Conservation (phyloP, 164 flowering plant species). For the Macadamia tetraphylla region DNA sequence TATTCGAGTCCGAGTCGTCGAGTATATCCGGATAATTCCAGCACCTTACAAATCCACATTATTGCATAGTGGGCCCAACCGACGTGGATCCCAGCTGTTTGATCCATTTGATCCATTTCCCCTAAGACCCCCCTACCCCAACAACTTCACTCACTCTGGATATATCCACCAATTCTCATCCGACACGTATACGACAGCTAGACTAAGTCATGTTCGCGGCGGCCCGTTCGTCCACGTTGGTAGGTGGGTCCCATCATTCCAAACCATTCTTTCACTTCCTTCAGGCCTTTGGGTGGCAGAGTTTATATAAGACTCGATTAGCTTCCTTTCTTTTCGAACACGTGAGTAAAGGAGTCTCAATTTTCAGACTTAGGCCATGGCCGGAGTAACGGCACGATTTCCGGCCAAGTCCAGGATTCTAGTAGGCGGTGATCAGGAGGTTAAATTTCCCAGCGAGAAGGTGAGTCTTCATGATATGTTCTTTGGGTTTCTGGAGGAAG, state of each 20-base stretch:
- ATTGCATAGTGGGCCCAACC: slow-evolving; percentile 14
- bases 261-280: too few relatives aligned
- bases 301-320: not conserved
- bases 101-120: slow-evolving; percentile 6
- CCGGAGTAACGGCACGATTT: slow-evolving; percentile 20
- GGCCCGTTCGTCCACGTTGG: slow-evolving; percentile 27
- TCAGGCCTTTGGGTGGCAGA: too few relatives aligned
- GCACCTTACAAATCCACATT: not conserved
- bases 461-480: slow-evolving; percentile 35
- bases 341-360: too few relatives aligned
- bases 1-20: slow-evolving; percentile 2
- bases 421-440: slow-evolving; percentile 5
- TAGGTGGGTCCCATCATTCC: slow-evolving; percentile 14
- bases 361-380: not conserved
- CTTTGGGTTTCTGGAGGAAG: slow-evolving; percentile 39
- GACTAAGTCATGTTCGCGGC: slow-evolving; percentile 26
- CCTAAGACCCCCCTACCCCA: not conserved
- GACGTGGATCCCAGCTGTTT: slow-evolving; percentile 70
- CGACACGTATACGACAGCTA: not conserved
- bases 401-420: slow-evolving; percentile 20
- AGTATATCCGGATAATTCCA: slow-evolving; percentile 3
- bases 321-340: too few relatives aligned
- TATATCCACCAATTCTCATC: not conserved
- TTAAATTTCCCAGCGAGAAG: slow-evolving; percentile 19
- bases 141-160: not conserved